A percentile compares a stretch with the other conserved stretches of the same genome.
These are phyloP conservation scores for Athelia psychrophila DNA, from an alignment of 1,284 basidiomycete species.

Conservation along the genomic window DNA sequence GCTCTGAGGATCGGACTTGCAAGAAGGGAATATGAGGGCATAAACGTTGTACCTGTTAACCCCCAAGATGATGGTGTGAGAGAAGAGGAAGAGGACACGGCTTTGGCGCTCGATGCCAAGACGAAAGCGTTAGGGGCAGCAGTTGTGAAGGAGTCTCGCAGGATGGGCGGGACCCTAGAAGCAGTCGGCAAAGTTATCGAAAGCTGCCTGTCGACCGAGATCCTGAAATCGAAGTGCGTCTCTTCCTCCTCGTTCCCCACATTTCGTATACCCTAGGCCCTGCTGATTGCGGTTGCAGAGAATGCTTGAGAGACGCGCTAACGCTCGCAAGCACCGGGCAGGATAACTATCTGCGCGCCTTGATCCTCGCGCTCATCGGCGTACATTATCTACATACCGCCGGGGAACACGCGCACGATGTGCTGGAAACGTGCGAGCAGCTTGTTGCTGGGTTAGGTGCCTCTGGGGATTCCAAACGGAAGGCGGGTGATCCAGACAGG, in stretches of 20 bases:
- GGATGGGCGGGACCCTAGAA: slow-evolving; percentile 47
- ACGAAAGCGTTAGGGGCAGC: slow-evolving; percentile 31
- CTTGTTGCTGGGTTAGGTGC: slow-evolving; percentile 71
- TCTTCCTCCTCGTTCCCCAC: slow-evolving; percentile 8
- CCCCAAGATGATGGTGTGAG: too few species aligned
- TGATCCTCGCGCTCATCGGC: slow-evolving; percentile 62
- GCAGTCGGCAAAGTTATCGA: slow-evolving; percentile 53
- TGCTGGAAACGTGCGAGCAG: slow-evolving; percentile 63
- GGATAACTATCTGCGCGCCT: slow-evolving; percentile 70
- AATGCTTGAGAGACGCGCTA: slow-evolving; percentile 58
- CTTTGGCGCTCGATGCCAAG: slow-evolving; percentile 10
- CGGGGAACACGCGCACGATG: slow-evolving; percentile 58
- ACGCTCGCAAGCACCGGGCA: slow-evolving; percentile 50
- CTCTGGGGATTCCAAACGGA: slow-evolving; percentile 19
- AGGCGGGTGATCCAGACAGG: slow-evolving; percentile 13
- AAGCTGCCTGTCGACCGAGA: slow-evolving; percentile 52
- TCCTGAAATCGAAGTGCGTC: slow-evolving; percentile 57
- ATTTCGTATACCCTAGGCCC: slow-evolving; percentile 7
- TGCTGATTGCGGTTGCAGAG: slow-evolving; percentile 33
- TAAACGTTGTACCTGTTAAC: too few species aligned
- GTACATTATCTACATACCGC: slow-evolving; percentile 71
- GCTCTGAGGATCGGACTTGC: slow-evolving; percentile 53
- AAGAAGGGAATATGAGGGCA: slow-evolving; percentile 22
- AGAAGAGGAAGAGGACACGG: too few species aligned
- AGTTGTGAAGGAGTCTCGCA: slow-evolving; percentile 37